Conservation (phyloP, 75 land plant species). For the Picea glauca region DNA sequence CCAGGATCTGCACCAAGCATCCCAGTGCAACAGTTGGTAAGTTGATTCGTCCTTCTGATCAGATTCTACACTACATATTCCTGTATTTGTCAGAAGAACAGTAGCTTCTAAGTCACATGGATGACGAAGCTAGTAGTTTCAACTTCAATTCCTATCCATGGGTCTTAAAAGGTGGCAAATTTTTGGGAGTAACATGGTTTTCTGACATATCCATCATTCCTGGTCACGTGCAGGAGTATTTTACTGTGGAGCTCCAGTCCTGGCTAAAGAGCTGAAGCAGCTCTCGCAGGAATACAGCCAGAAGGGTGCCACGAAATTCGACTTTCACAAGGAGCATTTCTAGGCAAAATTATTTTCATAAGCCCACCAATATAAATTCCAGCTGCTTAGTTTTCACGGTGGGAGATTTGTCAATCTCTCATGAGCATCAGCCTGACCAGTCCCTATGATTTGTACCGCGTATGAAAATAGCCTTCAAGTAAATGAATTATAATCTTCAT, state of each 20-base stretch:
- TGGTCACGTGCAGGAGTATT: constrained; percentile 60
- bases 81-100: constrained; percentile 3
- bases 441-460: no score
- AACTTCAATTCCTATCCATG: neutral
- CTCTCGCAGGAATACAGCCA: constrained; percentile 63
- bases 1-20: constrained; percentile 52
- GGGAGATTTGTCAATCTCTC: no score
- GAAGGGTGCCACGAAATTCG: constrained; percentile 65
- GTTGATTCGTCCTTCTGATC: neutral
- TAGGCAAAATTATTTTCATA: constrained; percentile 8
- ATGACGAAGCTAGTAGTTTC: neutral
- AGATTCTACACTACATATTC: neutral
- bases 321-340: constrained; percentile 94
- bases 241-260: constrained; percentile 71
- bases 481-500: neutral
- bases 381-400: neutral
- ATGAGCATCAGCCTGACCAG: no score
- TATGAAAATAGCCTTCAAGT: no score
- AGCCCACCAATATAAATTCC: neutral
- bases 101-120: neutral
- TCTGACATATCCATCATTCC: no score
- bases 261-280: constrained; percentile 69
- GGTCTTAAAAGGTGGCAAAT: neutral
- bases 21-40: constrained; percentile 58
- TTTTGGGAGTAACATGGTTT: neutral